Evolutionary conservation across 2,329 filamentous ascomycete genomes (phyloP), one percentile per base, ranked within the genome.

Genomic region (Polychaeton citri): DNA sequence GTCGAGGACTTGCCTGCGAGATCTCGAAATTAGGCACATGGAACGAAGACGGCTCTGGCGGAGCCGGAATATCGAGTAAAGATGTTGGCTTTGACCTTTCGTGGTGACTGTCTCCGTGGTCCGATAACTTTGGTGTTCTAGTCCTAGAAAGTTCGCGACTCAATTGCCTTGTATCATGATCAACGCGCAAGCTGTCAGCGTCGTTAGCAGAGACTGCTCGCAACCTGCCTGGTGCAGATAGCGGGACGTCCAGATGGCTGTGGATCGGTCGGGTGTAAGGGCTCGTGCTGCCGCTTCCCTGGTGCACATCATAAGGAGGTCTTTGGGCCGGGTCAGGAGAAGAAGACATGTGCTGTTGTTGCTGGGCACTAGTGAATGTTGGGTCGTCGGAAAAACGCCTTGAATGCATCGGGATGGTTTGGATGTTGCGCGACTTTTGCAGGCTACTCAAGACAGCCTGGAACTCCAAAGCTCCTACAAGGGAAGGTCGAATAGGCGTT

Each of bases 391-490:
- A 82, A 51, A 80, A 80, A 48, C 79, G 74, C 40, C 81, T 72
- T 17, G 76, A 60, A 44, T 76, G 70, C 41, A 93, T 76, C 2
- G 77, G 72, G 30, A 76, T 72, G 13, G 81, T 71, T 47, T 78
- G 76, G 18, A 82, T 73, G 44, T 84, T 90, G 51, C 82, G 75
- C 38, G 85, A 82, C 44, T 78, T 81, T 50, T 92, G 79, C 38
- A 98, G 62, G 2, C 86, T 86, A n/a, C 83, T 80, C 32, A 98
- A 65, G 3, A 94, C 80, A 2, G 88, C 88, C 48, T 87, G 74
- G 49, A 98, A 98, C 59, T 98, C 90, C 38, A 98, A 66, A 6
- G 84, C 90, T 30, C 90, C 90, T 3, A 98, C 80, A 32, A 98
- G 65, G 64, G 90, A 96, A 1, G 90, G 88, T 30, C 90, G 73